Base-by-base conservation (phyloP, 441 rosid species). In the Populus hybrid region DNA sequence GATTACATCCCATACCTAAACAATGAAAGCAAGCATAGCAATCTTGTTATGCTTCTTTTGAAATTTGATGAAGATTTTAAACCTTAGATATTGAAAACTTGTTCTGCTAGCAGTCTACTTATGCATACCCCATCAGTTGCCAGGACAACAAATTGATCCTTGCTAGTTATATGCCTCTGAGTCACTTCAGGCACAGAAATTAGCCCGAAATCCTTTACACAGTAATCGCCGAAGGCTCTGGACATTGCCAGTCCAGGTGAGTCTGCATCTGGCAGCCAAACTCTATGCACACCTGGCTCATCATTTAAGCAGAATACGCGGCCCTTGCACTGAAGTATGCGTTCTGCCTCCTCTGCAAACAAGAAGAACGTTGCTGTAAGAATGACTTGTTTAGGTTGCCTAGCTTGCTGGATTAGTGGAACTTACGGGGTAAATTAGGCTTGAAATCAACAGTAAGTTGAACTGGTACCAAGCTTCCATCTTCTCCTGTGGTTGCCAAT, bases 221-320 rank as follows among this genome's bases (percentile, higher is more conserved):
- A 29, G 31, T 29, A 29, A 29, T 29, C 31, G 31, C 31, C 31
- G 31, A 29, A 29, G 31, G 31, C 31, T 29, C 31, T 29, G 31
- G 31, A 29, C 31, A 29, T 29, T 29, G 31, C 31, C 31, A 94
- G 90, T 56, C 99, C 98, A 0, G 98, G 98, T 0, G 85, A 86
- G 33, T 94, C 93, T 45, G 75, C 89, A 38, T 89, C 82, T 1
- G 97, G 98, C 77, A 92, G 90, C 98, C 99, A 95, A 36, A 95
- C 83, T 10, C 98, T 90, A 80, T 95, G 98, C 40, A 95, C 93
- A 7, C 97, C 95, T n/a, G 95, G 99, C 85, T 93, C 97, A n/a
- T 94, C 99, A 1, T 86, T 64, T 20, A 92, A 74, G 73, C 94
- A 89, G 85, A 93, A 95, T 1, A 94, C 93, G 65, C 93, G 66